phyloP scores from a whole-genome alignment of 208 protist species.

The Crithidia sp. region DNA sequence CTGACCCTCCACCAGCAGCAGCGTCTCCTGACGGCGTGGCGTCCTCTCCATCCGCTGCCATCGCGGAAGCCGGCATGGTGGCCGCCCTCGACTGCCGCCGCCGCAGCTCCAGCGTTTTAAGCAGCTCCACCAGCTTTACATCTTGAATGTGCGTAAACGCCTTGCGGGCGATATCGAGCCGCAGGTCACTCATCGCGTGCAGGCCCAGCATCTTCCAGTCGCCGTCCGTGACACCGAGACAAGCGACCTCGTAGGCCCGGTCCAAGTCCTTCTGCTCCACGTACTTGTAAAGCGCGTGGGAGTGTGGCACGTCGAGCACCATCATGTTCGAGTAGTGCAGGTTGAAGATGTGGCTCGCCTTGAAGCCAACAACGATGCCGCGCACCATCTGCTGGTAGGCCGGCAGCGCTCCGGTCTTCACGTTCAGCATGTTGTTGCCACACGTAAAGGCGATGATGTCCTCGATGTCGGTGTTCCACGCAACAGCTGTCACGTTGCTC shows the following conservation, averaged over 20 bases:
- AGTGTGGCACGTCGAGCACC: conserved; percentile 94
- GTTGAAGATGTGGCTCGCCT: conserved; percentile 95
- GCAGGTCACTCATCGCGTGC: conserved; percentile 89
- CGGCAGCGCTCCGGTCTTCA: conserved; percentile 94
- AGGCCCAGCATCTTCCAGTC: conserved; percentile 96
- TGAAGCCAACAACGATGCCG: conserved; percentile 96
- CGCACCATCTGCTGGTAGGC: conserved; percentile 93
- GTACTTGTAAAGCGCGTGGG: conserved; percentile 91
- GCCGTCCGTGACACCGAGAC: conserved; percentile 92
- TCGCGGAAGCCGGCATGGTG: not conserved
- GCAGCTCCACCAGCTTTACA: conserved; percentile 92
- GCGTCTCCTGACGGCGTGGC: not conserved
- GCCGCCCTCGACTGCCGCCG: conserved; percentile 44
- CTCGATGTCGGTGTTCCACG: conserved; percentile 95
- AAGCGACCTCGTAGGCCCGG: conserved; percentile 92
- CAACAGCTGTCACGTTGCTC: conserved; percentile 84
- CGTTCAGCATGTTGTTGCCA: conserved; percentile 80
- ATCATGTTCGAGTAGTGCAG: conserved; percentile 87
- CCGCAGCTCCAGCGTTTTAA: conserved; percentile 87
- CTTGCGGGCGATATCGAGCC: conserved; percentile 91
- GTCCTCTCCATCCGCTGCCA: conserved; percentile 7
- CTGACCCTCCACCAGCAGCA: not conserved
- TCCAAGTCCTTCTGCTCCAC: conserved; percentile 92
- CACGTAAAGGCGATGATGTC: conserved; percentile 96
- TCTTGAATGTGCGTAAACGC: conserved; percentile 94